phyloP scores from a whole-genome alignment of 2,329 filamentous ascomycete species.

The Pyrenophora seminiperda region DNA sequence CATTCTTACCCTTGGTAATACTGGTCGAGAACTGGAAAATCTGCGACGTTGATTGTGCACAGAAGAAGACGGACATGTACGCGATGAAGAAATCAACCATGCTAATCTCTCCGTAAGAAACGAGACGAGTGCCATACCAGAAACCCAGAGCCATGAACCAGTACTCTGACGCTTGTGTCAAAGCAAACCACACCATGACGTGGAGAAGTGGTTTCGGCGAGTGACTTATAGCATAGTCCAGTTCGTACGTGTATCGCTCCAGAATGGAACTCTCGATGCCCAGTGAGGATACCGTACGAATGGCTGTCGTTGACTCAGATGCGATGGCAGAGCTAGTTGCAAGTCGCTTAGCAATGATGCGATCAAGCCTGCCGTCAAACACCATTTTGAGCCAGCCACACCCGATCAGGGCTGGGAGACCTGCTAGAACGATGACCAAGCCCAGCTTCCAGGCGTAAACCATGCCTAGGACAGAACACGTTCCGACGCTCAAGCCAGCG shows the following conservation, averaged over 20 bases:
- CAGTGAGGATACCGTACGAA: constrained; percentile 86
- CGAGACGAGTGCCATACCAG: constrained; percentile 59
- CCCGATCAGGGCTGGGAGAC: constrained; percentile 10
- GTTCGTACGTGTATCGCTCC: constrained; percentile 67
- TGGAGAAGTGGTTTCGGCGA: constrained; percentile 16
- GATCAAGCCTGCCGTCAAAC: constrained; percentile 58
- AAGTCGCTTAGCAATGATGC: constrained; percentile 63
- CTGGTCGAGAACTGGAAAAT: constrained; percentile 46
- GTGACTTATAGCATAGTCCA: constrained; percentile 55
- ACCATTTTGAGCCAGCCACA: constrained; percentile 74
- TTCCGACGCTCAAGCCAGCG: constrained; percentile 9
- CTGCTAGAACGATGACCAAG: constrained; percentile 9
- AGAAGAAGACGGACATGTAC: constrained; percentile 3
- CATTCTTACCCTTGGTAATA: constrained; percentile 90
- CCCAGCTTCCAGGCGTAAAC: constrained; percentile 23
- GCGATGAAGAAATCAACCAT: constrained; percentile 73
- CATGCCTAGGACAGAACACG: constrained; percentile 17
- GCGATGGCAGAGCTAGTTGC: constrained; percentile 69
- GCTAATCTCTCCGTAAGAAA: constrained; percentile 56
- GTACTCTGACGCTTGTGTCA: constrained; percentile 80
- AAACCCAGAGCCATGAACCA: constrained; percentile 79
- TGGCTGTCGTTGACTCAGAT: constrained; percentile 52
- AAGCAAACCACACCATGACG: constrained; percentile 68
- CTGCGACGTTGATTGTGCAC: constrained; percentile 42
- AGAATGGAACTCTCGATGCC: constrained; percentile 69